Evolutionary conservation across 2,329 filamentous ascomycete species (phyloP), one percentile per base, ranked within the genome.

Genomic region (Fusarium liriodendri): DNA sequence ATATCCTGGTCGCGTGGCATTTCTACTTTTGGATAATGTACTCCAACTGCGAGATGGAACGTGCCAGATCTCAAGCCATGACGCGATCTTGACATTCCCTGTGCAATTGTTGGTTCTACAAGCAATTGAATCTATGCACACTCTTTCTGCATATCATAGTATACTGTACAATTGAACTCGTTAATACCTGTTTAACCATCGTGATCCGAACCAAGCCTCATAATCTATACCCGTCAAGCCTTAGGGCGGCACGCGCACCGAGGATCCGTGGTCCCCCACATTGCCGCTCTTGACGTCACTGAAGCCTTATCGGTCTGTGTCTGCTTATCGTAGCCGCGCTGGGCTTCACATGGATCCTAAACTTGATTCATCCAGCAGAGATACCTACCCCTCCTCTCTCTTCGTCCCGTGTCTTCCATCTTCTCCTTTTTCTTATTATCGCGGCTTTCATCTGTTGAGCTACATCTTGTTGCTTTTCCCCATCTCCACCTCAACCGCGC

Each of bases 241-340:
- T 29, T 69, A 70, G 62, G 47, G 60, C 65, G 66, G 69, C 60
- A 62, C 72, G 72, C 72, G 72, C 72, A 74, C 72, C 72, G 72
- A 72, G 50, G 29, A 54, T 20, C 58, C 64, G 42, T 37, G 35
- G 20, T 25, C 50, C 42, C 61, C 67, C 71, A 71, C 71, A 69
- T 50, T 62, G 42, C 68, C 58, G 37, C 33, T 25, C 42, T 60
- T 42, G 25, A 78, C 76, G 76, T 78, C 76, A 77, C 76, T 70
- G 72, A 78, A 72, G 74, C 72, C 76, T 77, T 77, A 77, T 78
- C 76, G 69, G 57, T 25, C 20, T n/a, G 10, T 37, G 25, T 11
- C 32, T 61, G 57, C 76, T 77, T 77, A 77, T 77, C 76, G 76
- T 77, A 77, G 76, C 76, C 76, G 76, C 76, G 76, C 76, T 78